phyloP scores from a whole-genome alignment of 495 filamentous ascomycete species.

The Neurospora sp. region DNA sequence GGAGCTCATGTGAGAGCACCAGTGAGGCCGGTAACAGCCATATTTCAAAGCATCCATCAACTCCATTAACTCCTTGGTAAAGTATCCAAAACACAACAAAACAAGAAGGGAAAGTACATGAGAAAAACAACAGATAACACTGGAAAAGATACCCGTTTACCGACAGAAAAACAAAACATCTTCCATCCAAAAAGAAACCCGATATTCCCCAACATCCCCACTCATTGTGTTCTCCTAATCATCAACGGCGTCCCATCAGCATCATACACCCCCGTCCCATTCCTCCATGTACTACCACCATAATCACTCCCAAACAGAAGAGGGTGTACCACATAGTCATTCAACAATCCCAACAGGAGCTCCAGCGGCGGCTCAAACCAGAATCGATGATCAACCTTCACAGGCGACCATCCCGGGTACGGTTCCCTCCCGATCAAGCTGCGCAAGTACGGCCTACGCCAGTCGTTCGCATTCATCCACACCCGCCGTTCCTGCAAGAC shows the following conservation, averaged over 20 bases:
- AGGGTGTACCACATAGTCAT: neutral
- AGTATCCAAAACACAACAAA: neutral
- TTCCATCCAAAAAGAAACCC: neutral
- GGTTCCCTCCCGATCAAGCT: conserved; percentile 3
- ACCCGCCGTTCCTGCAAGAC: conserved; percentile 9
- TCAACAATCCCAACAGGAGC: neutral
- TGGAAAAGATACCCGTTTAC: neutral
- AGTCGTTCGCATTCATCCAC: conserved; percentile 11
- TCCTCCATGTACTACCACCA: neutral
- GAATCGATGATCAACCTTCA: conserved; percentile 7
- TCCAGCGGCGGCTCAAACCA: neutral
- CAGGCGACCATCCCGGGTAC: conserved; percentile 7
- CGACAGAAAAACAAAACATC: neutral
- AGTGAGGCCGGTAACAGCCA: neutral
- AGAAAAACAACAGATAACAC: neutral
- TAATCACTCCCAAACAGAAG: neutral
- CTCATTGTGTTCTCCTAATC: neutral
- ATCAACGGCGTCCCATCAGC: neutral
- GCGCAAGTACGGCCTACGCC: conserved; percentile 7
- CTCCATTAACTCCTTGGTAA: neutral
- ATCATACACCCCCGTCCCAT: neutral
- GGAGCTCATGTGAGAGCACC: neutral
- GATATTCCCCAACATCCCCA: neutral
- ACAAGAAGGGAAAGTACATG: neutral
- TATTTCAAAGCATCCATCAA: neutral